Base-by-base conservation (phyloP, 108 stramenopile species). In the Fragilariopsis cylindrus region DNA sequence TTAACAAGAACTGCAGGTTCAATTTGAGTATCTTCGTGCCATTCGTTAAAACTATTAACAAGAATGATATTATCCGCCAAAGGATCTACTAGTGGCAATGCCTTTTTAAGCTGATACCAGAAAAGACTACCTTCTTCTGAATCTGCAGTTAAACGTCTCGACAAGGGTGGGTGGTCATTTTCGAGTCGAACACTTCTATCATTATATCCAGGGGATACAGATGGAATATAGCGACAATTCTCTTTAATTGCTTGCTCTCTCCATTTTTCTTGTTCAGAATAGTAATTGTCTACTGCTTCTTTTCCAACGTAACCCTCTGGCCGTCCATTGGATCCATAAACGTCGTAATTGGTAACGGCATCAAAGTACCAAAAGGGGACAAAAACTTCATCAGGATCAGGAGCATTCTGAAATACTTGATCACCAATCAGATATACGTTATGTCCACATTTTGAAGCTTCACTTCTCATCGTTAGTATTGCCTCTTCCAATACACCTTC, bases 261-360 rank as follows among this genome's bases (percentile, higher is more conserved):
- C 84, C 84, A 85, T 52, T 60, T 7, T 42, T 30, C 43, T 57
- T 79, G 77, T 18, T 76, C 56, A 3, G 19, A 6, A 46, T 69
- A 73, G 60, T 81, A 81, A 18, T n/a, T 47, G 7, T 71, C 73
- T 9, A 81, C 76, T 7, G 43, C 63, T 16, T 44, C 50, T n/a
- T 48, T 19, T 42, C 63, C 77, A 7, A 73, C 80, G 44, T 75
- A 71, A 6, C 53, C 50, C 16, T 47, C 60, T 21, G 76, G 69
- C 12, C 58, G 13, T 11, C 77, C 73, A 64, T 67, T 78, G n/a
- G 58, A 56, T 9, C 84, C 84, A 46, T 81, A 85, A 11, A 79
- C 76, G 69, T 85, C 84, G 53, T 81, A 85, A 49, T 82, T 82
- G 39, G 84, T 85, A 19, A 85, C 73, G 12, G 78, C 84, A 56